These are phyloP conservation scores for Alternaria gansuensis DNA, from an alignment of 2,329 filamentous ascomycete species.

Conservation along the genomic window DNA sequence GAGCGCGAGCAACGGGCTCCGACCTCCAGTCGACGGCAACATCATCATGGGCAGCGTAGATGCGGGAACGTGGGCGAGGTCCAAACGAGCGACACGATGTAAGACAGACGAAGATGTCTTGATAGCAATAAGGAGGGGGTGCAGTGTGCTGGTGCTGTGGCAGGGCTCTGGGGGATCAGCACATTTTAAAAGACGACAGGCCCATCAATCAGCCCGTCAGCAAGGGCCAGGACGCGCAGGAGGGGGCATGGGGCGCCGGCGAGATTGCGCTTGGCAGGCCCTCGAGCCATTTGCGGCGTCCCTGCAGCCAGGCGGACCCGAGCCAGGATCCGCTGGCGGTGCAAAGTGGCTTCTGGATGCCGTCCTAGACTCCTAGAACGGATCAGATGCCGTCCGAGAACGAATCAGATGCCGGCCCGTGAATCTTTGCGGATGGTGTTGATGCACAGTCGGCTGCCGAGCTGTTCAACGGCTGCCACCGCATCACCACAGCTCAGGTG, in stretches of 20 bases:
- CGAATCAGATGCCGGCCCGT: slow-evolving; percentile 18
- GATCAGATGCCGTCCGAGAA: slow-evolving; percentile 20
- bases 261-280: slow-evolving; percentile 41
- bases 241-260: slow-evolving; percentile 26
- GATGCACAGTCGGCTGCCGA: slow-evolving; percentile 9
- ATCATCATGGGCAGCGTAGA: slow-evolving; percentile 34
- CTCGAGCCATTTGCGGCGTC: slow-evolving; percentile 28
- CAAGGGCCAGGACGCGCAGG: slow-evolving; percentile 33
- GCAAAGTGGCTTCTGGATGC: slow-evolving; percentile 19
- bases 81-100: slow-evolving; percentile 22
- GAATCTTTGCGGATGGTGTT: slow-evolving; percentile 4
- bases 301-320: slow-evolving; percentile 22
- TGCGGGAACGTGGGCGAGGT: slow-evolving; percentile 12
- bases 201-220: slow-evolving; percentile 31
- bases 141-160: slow-evolving; percentile 21
- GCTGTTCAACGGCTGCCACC: slow-evolving; percentile 14
- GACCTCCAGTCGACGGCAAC: slow-evolving; percentile 43
- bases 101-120: slow-evolving; percentile 13
- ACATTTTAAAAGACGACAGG: slow-evolving; percentile 35
- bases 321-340: slow-evolving; percentile 25
- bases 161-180: slow-evolving; percentile 29
- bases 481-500: slow-evolving; percentile 8
- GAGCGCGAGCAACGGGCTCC: slow-evolving; percentile 45
- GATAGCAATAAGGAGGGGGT: slow-evolving; percentile 28
- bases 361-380: slow-evolving; percentile 7